A percentile compares a stretch with the other conserved stretches of the same genome.
Conservation (phyloP, 1,284 basidiomycete species). For the Ustilago cynodontis region DNA sequence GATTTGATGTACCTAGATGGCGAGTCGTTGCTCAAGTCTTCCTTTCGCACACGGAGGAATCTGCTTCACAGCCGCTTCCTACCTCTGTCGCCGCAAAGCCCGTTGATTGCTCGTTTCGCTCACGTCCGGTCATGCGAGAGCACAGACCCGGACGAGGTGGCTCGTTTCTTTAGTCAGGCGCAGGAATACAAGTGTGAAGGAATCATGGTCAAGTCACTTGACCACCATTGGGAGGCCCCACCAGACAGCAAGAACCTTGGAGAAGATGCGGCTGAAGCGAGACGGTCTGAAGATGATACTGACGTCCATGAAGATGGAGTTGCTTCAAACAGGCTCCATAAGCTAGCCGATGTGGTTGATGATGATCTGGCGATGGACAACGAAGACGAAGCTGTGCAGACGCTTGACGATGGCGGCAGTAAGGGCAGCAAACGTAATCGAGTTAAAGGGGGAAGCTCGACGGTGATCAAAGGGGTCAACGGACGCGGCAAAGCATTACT, state of each 20-base stretch:
- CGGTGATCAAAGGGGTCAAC: conserved; percentile 49
- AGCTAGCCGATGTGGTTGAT: conserved; percentile 57
- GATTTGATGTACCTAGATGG: conserved; percentile 71
- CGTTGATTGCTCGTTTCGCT: conserved; percentile 77
- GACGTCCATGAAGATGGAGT: neutral
- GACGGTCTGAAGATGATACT: neutral
- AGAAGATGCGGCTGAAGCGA: conserved; percentile 19
- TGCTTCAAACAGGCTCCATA: conserved; percentile 62
- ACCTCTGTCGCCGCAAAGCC: conserved; percentile 70
- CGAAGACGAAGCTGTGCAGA: conserved; percentile 43
- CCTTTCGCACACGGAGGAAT: conserved; percentile 80
- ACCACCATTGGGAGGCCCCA: conserved; percentile 58
- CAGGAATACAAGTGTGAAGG: conserved; percentile 89
- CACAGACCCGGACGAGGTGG: conserved; percentile 76
- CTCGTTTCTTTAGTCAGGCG: conserved; percentile 82
- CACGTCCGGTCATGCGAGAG: conserved; percentile 85
- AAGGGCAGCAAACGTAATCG: neutral
- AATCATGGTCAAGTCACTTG: conserved; percentile 88
- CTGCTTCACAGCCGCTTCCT: conserved; percentile 75
- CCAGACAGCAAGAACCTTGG: conserved; percentile 66
- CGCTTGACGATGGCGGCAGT: conserved; percentile 18
- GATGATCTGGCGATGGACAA: conserved; percentile 59
- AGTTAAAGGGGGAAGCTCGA: neutral
- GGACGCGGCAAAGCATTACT: conserved; percentile 78
- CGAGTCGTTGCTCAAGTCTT: conserved; percentile 77